These are phyloP conservation scores for Cladosporium cucumerinum DNA, from an alignment of 2,329 filamentous ascomycete genomes.

Conservation along the genomic window DNA sequence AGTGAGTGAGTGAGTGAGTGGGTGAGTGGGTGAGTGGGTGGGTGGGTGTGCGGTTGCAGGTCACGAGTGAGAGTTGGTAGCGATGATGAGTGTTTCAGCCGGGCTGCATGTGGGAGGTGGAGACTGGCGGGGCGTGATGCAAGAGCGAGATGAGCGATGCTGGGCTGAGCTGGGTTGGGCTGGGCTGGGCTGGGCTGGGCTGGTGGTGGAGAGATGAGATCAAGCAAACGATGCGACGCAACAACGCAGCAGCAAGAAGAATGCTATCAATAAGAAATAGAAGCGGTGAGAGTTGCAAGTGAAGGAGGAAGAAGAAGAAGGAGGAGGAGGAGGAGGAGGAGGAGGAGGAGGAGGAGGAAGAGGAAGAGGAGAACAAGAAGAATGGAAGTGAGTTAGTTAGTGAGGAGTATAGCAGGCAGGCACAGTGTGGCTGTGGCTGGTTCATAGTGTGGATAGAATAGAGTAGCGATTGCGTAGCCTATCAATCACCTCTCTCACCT, in stretches of 20 bases:
- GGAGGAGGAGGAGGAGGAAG: too few relatives aligned
- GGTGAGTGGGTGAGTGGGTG: too few relatives aligned
- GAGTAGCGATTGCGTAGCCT: neutral
- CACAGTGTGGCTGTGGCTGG: neutral
- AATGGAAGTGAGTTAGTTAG: neutral
- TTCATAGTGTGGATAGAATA: neutral
- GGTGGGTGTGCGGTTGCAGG: neutral
- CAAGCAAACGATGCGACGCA: neutral
- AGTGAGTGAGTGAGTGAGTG: neutral
- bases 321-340: too few relatives aligned
- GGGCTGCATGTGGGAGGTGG: conserved; percentile 8
- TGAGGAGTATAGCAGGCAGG: neutral
- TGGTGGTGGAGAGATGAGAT: neutral
- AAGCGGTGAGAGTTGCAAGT: neutral
- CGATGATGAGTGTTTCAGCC: conserved; percentile 14
- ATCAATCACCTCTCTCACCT: too few relatives aligned
- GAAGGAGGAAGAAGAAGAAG: neutral
- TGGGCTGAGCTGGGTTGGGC: too few relatives aligned
- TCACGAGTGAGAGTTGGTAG: conserved; percentile 3
- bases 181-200: too few relatives aligned
- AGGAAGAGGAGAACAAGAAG: too few relatives aligned
- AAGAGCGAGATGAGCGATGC: neutral
- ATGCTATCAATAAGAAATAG: neutral
- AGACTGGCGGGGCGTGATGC: neutral
- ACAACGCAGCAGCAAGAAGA: neutral